Percentiles rank a stretch among this genome's conserved stretches.
These are phyloP conservation scores for Beauveria bassiana DNA, from an alignment of 2,329 filamentous ascomycete species.

Conservation along the genomic window DNA sequence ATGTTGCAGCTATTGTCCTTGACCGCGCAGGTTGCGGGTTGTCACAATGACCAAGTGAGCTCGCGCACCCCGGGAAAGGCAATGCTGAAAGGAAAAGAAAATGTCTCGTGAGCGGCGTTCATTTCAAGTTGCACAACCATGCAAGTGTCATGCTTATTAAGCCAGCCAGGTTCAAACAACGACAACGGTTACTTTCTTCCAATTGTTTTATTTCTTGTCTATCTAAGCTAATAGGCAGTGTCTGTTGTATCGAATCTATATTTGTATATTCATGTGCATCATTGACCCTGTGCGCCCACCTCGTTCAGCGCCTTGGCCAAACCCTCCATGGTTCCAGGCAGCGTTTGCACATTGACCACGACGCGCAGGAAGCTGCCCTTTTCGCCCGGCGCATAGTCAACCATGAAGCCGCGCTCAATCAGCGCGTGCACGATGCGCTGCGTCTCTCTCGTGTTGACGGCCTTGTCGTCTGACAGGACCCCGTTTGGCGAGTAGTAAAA, in stretches of 20 bases:
- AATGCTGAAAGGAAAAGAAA: too few species aligned
- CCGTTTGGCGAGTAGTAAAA: slow-evolving; percentile 71
- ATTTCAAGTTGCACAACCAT: too few species aligned
- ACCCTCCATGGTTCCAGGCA: slow-evolving; percentile 42
- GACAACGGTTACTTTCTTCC: too few species aligned
- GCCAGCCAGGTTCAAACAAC: too few species aligned
- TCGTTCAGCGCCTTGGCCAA: slow-evolving; percentile 47
- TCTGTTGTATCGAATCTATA: background rate
- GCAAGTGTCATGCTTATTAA: too few species aligned
- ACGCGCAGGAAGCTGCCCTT: slow-evolving; percentile 51
- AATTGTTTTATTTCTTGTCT: too few species aligned
- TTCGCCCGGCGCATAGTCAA: slow-evolving; percentile 52
- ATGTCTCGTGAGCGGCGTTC: too few species aligned
- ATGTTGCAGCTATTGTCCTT: too few species aligned
- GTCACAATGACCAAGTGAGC: too few species aligned
- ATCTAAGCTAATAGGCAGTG: background rate
- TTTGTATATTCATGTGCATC: background rate
- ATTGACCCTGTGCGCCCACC: slow-evolving; percentile 24
- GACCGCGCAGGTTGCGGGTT: too few species aligned
- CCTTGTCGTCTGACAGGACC: slow-evolving; percentile 32
- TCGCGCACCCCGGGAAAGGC: too few species aligned
- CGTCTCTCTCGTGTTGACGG: slow-evolving; percentile 42
- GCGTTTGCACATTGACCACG: slow-evolving; percentile 50
- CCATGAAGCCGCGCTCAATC: slow-evolving; percentile 48
- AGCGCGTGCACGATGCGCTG: slow-evolving; percentile 40